Evolutionary conservation across 345 rosid genomes (phyloP), one percentile per base, ranked within the genome.

Genomic region (Eucalyptus albens): DNA sequence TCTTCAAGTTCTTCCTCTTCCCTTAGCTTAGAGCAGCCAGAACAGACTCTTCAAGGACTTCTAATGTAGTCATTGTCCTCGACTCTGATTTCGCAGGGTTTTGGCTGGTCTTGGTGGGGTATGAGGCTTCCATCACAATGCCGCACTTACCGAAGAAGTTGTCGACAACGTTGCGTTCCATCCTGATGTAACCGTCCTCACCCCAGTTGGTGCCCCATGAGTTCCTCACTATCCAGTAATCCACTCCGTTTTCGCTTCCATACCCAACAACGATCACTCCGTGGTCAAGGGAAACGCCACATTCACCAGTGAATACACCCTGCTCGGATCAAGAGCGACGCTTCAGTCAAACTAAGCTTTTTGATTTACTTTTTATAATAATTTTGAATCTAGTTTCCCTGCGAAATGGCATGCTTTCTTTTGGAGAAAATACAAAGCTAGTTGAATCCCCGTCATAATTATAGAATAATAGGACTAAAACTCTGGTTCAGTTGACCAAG

Each of bases 71-170:
- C 83, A 21, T 19, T 40, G 83, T 40, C 83, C 83, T 40, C 29
- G 99, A 99, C 6, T 98, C 99, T 3, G 99, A 97, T 88, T 98
- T 95, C 3, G 99, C 97, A 1, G 98, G 99, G 89, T 98, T 98
- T 88, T 92, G 92, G 86, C 98, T 95, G 19, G 90, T 94, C 95
- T 98, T 98, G 86, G 96, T 88, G 3, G 99, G 99, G 90, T 97
- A 98, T 11, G 99, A 98, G 86, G 98, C 90, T 82, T 95, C 97
- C 88, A 98, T 87, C 8, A 97, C 98, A 87, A 98, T 97, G 55
- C 99, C 99, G 90, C 99, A 98, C 91, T 94, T 96, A 5, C 99
- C 98, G 0, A 96, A 82, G 33, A 89, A 67, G 24, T 89, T 42
- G 53, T 86, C 89, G 2, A 50, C 91, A 13, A 94, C 49, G 50